These are phyloP conservation scores for Abrus pulchellus DNA, from an alignment of 306 rosid genomes.

Conservation along the genomic window DNA sequence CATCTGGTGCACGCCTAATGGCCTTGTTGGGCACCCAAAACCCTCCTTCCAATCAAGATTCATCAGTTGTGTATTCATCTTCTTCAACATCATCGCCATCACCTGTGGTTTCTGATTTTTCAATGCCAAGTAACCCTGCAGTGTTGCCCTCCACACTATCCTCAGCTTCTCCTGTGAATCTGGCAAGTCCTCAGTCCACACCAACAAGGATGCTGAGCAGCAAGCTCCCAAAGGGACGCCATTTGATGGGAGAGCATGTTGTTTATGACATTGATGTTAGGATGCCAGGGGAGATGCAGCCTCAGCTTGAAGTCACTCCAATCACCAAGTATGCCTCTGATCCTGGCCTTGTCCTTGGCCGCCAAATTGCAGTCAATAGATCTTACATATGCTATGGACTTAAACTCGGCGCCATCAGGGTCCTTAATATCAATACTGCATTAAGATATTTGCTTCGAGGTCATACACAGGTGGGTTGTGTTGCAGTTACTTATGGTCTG, in stretches of 20 bases:
- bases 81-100: conserved; percentile 25
- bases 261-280: conserved; percentile 68
- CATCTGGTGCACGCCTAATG: conserved; percentile 64
- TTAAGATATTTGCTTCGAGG: conserved; percentile 78
- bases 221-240: conserved; percentile 70
- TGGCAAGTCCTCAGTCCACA: conserved; percentile 48
- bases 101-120: conserved; percentile 49
- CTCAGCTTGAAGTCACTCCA: conserved; percentile 83
- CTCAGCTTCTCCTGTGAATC: conserved; percentile 40
- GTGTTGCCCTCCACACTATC: conserved; percentile 23
- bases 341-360: conserved; percentile 73
- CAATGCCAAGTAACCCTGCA: conserved; percentile 38
- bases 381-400: conserved; percentile 84
- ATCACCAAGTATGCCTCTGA: conserved; percentile 80
- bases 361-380: conserved; percentile 77
- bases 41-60: conserved; percentile 55
- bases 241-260: conserved; percentile 60
- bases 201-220: conserved; percentile 68
- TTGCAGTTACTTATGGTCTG: conserved; percentile 36
- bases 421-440: conserved; percentile 76
- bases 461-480: conserved; percentile 71
- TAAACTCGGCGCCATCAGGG: conserved; percentile 72
- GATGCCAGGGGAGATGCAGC: conserved; percentile 71
- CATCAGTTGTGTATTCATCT: conserved; percentile 28
- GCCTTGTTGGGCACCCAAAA: conserved; percentile 61